Percentiles rank a stretch among this genome's conserved stretches.
Conservation (phyloP, 2,329 filamentous ascomycete species). For the Alternaria sp. region DNA sequence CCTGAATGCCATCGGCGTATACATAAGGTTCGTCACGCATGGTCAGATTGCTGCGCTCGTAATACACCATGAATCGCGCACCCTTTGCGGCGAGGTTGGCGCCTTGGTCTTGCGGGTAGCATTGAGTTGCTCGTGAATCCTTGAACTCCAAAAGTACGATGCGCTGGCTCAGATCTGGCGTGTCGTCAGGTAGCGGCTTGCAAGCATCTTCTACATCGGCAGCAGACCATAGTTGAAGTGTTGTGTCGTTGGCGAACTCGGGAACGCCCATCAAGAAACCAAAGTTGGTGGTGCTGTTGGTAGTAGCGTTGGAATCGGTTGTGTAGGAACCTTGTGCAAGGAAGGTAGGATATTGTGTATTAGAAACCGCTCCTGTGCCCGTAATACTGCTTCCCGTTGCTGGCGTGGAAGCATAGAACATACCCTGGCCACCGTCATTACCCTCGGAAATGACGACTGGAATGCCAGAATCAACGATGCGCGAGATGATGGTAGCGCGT, state of each 20-base stretch:
- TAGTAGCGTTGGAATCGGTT: slow-evolving; percentile 43
- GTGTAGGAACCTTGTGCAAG: slow-evolving; percentile 29
- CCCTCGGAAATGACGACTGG: slow-evolving; percentile 63
- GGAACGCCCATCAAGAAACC: slow-evolving; percentile 49
- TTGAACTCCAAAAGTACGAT: slow-evolving; percentile 56
- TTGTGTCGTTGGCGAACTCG: slow-evolving; percentile 23
- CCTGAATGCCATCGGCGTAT: slow-evolving; percentile 25
- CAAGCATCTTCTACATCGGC: slow-evolving; percentile 63
- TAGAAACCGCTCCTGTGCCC: slow-evolving; percentile 58
- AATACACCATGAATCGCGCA: slow-evolving; percentile 59
- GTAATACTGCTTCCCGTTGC: slow-evolving; percentile 56
- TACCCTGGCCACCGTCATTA: slow-evolving; percentile 60
- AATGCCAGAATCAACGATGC: slow-evolving; percentile 58
- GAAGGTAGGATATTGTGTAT: slow-evolving; percentile 36
- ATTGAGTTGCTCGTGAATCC: slow-evolving; percentile 21
- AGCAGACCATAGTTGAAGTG: slow-evolving; percentile 46
- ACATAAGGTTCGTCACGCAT: slow-evolving; percentile 27
- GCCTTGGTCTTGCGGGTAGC: slow-evolving; percentile 28
- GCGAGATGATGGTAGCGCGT: slow-evolving; percentile 53
- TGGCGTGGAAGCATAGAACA: slow-evolving; percentile 40
- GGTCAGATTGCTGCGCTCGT: slow-evolving; percentile 19
- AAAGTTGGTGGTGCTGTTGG: slow-evolving; percentile 35
- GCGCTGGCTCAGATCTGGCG: slow-evolving; percentile 65
- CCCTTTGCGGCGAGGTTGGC: slow-evolving; percentile 57
- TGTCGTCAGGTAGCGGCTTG: slow-evolving; percentile 60